Evolutionary conservation across 2,329 filamentous ascomycete genomes (phyloP), one percentile per base, ranked within the genome.

Genomic region (Cordyceps fumosorosea): DNA sequence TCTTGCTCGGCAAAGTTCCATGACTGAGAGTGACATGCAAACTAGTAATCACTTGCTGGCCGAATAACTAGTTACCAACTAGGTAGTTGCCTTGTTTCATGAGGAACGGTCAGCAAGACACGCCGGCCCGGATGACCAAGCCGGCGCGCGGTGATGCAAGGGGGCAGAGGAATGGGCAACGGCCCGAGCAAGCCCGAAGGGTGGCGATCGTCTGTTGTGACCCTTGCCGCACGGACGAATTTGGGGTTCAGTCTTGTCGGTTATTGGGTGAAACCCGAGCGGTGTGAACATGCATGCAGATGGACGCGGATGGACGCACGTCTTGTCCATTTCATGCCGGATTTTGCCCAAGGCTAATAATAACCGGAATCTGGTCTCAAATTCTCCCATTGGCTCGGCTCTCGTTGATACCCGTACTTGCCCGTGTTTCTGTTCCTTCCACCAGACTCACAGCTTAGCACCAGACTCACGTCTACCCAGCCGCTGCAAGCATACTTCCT

Each of bases 171-270:
- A 10, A 51, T 44, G 26, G 56, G 47, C 34, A 59, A 52, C 56
- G 56, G 44, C 56, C 47, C 47, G 56, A 22, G 48, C 22, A 34
- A 59, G 22, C 22, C 47, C 47, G 22, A 50, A n/a, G n/a, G 34
- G 14, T 26, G 34, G 34, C 47, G 48, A 53, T 60, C 57, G 48
- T 60, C 57, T 37, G 57, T 60, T 44, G 57, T 60, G 48, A 29
- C 48, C 48, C 40, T 52, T 20, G 37, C 22, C 57, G n/a, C 57
- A 45, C 40, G 26, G 57, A 60, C 34, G 57, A 37, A 60, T 60
- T 60, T 53, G 57, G 57, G 37, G 57, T 60, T 53, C n/a, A 53
- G 26, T 20, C 26, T n/a, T 34, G n/a, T 26, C 7, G 11, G 20
- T 48, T 32, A 52, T 52, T 60, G 57, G 48, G 10, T 29, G 18